Conservation (phyloP, 208 protist genomes). For the Wallacemonas sp. region DNA sequence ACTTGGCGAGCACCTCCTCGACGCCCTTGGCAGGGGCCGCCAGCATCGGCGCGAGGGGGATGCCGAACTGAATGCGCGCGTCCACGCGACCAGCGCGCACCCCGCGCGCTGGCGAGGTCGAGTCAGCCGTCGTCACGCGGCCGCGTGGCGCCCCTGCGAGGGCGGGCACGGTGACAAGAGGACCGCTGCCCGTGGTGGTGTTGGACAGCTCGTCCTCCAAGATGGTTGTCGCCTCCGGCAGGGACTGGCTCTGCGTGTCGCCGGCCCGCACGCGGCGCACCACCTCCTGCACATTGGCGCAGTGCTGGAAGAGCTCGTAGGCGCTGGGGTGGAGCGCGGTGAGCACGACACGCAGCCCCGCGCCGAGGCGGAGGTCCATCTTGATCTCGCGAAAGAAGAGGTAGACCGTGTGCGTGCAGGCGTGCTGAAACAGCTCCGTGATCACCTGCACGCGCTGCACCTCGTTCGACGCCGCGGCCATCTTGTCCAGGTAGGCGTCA, state of each 20-base stretch:
- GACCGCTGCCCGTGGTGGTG: neutral
- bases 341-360: conserved; percentile 45
- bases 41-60: conserved; percentile 57
- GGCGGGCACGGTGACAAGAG: no score
- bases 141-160: no score
- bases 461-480: conserved; percentile 29
- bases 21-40: conserved; percentile 38
- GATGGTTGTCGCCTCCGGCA: conserved; percentile 15
- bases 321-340: conserved; percentile 35
- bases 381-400: conserved; percentile 47
- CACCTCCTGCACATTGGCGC: conserved; percentile 44
- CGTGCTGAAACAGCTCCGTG: conserved; percentile 26
- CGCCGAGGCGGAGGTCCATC: conserved; percentile 38
- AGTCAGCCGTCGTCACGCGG: no score
- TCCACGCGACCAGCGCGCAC: conserved; percentile 11
- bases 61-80: conserved; percentile 35
- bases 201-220: neutral
- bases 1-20: conserved; percentile 52
- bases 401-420: conserved; percentile 33
- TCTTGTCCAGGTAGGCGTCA: conserved; percentile 34
- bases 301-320: conserved; percentile 51
- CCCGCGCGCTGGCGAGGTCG: conserved; percentile 12
- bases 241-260: conserved; percentile 15
- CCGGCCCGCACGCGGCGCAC: conserved; percentile 33
- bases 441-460: conserved; percentile 30